Base-by-base conservation (phyloP, 2,329 filamentous ascomycete species). In the Arthrinium phaeospermum region DNA sequence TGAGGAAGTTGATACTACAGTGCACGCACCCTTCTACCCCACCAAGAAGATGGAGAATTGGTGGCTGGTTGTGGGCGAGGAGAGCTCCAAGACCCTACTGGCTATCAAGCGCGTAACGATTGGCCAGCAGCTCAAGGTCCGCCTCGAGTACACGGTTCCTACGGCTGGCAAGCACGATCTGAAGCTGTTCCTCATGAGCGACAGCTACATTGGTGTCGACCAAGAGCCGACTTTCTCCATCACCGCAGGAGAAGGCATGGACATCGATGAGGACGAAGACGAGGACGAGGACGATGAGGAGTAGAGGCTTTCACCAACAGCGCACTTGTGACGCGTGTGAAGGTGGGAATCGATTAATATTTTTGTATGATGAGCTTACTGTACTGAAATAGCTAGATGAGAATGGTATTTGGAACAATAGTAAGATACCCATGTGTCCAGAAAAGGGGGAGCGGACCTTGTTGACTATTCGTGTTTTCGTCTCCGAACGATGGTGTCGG, bases 61-160 rank as follows among this genome's bases (percentile, higher is more conserved):
- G 95, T 99, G 96, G 96, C 85, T 99, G 71, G 94, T 99, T 27
- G 94, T 99, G 46, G 96, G 95, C 44, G 95, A 98, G 77, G 95
- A 98, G 84, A 93, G 91, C 81, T 94, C 93, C 53, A 96, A 94
- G 86, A 95, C 89, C 75, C 86, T 99, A 74, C 86, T 98, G 72
- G 95, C 94, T 3, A 98, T 98, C 86, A 99, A 98, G 88, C 91
- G 96, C 77, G 92, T 99, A 73, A 97, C 95, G 1, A 92, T 99
- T 75, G 93, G 91, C 53, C 90, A 89, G 77, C 91, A 93, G 80
- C 84, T 98, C 78, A 92, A 94, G 79, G 89, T 95, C 72, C 91
- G 91, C 79, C 85, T 99, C 75, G 95, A 98, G 83, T 97, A 95
- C 81, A 94, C 94, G 37, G 93, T 98, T 70, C 94, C 94, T 34